phyloP scores from a whole-genome alignment of 345 rosid genomes.

The Brassica incana region DNA sequence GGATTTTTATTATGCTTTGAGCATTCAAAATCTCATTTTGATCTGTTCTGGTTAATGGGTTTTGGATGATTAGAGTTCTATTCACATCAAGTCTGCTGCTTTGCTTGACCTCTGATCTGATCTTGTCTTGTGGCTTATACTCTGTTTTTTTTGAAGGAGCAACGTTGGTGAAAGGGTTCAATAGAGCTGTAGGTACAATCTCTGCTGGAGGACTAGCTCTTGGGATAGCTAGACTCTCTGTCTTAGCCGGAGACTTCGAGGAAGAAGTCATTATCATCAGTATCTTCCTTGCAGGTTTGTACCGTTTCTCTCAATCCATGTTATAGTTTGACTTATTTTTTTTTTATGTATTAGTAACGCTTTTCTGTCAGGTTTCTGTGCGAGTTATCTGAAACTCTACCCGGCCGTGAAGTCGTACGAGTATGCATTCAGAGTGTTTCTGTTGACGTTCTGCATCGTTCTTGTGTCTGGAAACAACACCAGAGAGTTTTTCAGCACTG shows the following conservation, averaged over 20 bases:
- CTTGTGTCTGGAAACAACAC: constrained; percentile 69
- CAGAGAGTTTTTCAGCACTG: constrained; percentile 55
- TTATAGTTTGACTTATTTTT: neutral
- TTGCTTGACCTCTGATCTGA: neutral
- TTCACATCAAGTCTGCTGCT: neutral
- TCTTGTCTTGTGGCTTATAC: neutral
- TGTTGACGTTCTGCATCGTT: constrained; percentile 86
- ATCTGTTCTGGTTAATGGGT: neutral
- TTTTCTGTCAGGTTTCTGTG: constrained; percentile 51
- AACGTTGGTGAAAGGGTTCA: constrained; percentile 84
- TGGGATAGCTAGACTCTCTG: constrained; percentile 70
- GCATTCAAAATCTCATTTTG: neutral
- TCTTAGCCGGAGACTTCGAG: constrained; percentile 49
- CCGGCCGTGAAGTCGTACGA: constrained; percentile 81
- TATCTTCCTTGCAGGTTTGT: constrained; percentile 77
- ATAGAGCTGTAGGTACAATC: constrained; percentile 82
- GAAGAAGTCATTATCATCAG: constrained; percentile 60
- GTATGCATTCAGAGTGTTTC: constrained; percentile 81
- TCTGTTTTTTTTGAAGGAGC: constrained; percentile 50
- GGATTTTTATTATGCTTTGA: neutral
- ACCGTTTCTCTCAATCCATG: neutral
- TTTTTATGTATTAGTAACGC: neutral
- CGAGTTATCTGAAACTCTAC: constrained; percentile 65
- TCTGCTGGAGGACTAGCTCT: constrained; percentile 86
- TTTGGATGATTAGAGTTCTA: neutral